Percentiles rank a stretch among this genome's conserved stretches.
Conservation (phyloP, 345 rosid genomes). For the Heritiera littoralis region DNA sequence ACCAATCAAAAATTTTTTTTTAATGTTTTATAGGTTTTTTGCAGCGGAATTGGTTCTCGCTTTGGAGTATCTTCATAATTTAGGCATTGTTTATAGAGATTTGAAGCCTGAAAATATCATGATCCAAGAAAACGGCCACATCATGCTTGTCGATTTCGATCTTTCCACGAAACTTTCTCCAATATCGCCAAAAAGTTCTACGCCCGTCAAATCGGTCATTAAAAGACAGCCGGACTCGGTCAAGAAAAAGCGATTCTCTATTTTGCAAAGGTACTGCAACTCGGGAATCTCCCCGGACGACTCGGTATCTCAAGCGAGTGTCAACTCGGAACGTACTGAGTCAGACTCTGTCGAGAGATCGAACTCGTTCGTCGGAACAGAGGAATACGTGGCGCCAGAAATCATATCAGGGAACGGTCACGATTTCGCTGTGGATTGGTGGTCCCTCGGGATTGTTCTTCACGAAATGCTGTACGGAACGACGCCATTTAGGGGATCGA, state of each 20-base stretch:
- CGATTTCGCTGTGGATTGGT: constrained; percentile 86
- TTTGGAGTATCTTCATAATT: constrained; percentile 67
- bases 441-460: constrained; percentile 84
- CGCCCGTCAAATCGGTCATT: constrained; percentile 2
- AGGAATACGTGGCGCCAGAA: constrained; percentile 93
- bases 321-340: constrained; percentile 25
- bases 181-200: constrained; percentile 32
- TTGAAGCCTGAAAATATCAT: constrained; percentile 83
- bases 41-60: constrained; percentile 89
- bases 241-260: constrained; percentile 29
- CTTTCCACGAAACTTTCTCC: constrained; percentile 73
- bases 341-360: constrained; percentile 45
- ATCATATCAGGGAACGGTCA: constrained; percentile 73
- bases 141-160: constrained; percentile 95
- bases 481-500: constrained; percentile 76
- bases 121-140: constrained; percentile 83
- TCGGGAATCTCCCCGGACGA: constrained; percentile 46
- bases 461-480: constrained; percentile 87
- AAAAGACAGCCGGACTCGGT: background rate
- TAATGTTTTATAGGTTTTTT: constrained; percentile 54
- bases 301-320: constrained; percentile 1
- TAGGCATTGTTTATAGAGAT: constrained; percentile 81
- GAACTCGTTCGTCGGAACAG: constrained; percentile 93
- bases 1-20: background rate
- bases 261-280: constrained; percentile 41